Evolutionary conservation across 169 alveolate species (phyloP), one percentile per base, ranked within the genome.

Genomic region (Cryptosporidium canis): DNA sequence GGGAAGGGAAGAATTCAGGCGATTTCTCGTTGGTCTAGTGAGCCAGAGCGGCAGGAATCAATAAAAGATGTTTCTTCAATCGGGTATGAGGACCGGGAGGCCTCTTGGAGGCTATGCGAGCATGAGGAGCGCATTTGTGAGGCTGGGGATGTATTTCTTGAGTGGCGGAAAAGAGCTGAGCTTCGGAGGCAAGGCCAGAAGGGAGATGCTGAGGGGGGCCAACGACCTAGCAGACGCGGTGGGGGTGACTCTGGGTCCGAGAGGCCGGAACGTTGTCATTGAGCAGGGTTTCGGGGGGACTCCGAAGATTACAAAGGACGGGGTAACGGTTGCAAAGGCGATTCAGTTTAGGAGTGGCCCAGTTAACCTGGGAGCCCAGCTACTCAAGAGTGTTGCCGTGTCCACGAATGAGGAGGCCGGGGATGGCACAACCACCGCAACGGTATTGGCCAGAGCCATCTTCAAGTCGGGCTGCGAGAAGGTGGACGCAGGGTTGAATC

Each of bases 401-500:
- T 95, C 96, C 83, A 95, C 99, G 58, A 98, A 97, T 90, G 99
- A 98, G 91, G 96, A 94, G 72, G 99, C 99, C 51, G 99, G 99
- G 33, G 99, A 98, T 90, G 99, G 99, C 43, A 98, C 99, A 44
- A 98, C 99, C 0, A 98, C 99, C 18, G 99, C 99, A 44, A 98
- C 99, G 0, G 97, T 98, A 43, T 93, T 98, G 47, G 99, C 99
- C 14, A 92, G 99, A 51, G 99, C 99, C 44, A 97, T 98, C 61
- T 98, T 95, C 95, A 96, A 96, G 85, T 99, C 97, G 51, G 99
- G 99, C 35, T 97, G 99, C 92, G 97, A 97, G 85, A 97, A 98
- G 27, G 99, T 98, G n/a, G 99, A 98, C 65, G 98, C 99, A 14
- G 99, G 99, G 29, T 94, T 98, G 95, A 98, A 98, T 93, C 99